These are phyloP conservation scores for Clathrus columnatus DNA, from an alignment of 768 basidiomycete species.

Conservation along the genomic window DNA sequence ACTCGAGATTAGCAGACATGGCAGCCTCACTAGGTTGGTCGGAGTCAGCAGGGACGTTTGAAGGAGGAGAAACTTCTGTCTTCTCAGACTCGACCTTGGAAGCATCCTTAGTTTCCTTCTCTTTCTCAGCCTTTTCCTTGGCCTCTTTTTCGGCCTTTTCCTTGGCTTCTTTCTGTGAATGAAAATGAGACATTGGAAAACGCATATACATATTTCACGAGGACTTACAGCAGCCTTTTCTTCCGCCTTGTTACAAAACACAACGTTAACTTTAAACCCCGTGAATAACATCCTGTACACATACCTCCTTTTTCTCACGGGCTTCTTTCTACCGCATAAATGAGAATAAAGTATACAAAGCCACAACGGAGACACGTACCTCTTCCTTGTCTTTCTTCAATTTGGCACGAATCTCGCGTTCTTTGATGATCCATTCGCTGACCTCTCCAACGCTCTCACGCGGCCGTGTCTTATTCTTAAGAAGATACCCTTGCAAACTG, in stretches of 20 bases:
- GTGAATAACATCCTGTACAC: slow-evolving; percentile 8
- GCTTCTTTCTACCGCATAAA: slow-evolving; percentile 53
- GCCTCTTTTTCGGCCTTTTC: slow-evolving; percentile 23
- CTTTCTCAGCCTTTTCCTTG: slow-evolving; percentile 18
- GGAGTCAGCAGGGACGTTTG: slow-evolving; percentile 21
- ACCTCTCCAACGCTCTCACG: slow-evolving; percentile 78
- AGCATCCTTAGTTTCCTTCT: slow-evolving; percentile 11
- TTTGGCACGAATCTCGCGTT: slow-evolving; percentile 77
- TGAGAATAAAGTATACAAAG: not conserved
- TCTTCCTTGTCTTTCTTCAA: slow-evolving; percentile 68
- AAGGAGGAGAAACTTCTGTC: slow-evolving; percentile 4
- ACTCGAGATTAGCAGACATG: slow-evolving; percentile 1
- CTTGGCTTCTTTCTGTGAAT: slow-evolving; percentile 33
- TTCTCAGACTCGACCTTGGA: slow-evolving; percentile 19
- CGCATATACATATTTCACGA: not conserved
- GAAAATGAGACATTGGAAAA: slow-evolving; percentile 11
- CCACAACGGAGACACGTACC: slow-evolving; percentile 28
- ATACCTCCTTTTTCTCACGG: slow-evolving; percentile 66
- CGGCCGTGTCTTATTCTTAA: slow-evolving; percentile 88
- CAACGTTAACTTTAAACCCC: not conserved
- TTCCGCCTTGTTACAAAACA: slow-evolving; percentile 36
- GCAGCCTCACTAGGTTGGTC: slow-evolving; percentile 10
- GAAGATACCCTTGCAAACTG: slow-evolving; percentile 73
- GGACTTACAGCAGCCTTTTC: slow-evolving; percentile 32
- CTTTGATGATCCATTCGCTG: slow-evolving; percentile 63